Evolutionary conservation across 2,329 filamentous ascomycete genomes (phyloP), one percentile per base, ranked within the genome.

Genomic region (Davidsoniella eucalypti): DNA sequence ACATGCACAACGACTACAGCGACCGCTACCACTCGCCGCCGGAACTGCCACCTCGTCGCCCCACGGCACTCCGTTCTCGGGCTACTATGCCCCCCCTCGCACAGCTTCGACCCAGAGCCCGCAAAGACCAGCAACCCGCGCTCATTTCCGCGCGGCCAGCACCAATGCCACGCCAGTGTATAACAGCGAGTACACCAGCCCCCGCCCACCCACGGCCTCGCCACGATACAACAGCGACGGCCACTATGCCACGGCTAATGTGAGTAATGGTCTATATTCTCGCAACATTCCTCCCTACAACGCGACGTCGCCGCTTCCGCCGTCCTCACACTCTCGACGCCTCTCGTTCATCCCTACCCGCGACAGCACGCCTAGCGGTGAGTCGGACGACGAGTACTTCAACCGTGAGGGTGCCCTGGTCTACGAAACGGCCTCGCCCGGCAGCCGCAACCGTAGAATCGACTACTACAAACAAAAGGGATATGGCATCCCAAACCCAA

Each of bases 231-330:
- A 72, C 62, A 78, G 74, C 69, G 70, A 69, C 61, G 75, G 75
- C 63, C 68, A 75, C 61, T 78, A 78, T 69, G 74, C 72, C 66
- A 77, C 75, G 66, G 73, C 72, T 67, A 75, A 78, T 77, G 75
- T 78, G 75, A 78, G 75, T 78, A 63, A 61, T 61, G 65, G 66
- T 63, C 65, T 63, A 63, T 64, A 63, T 59, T 58, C 64, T 60
- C 65, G 65, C 59, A 72, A 72, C 65, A 60, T 65, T 64, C 70
- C 67, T 63, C 70, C 51, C 38, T 49, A 49, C 61, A 64, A 67
- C 57, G 65, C 64, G 61, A 65, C 65, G 61, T 64, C 64, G 56
- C 56, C 58, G 61, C 64, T 63, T 56, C 55, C 58, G 58, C 60
- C 64, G 60, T 67, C 43, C 23, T 42, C 65, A 66, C 70, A 67